Conservation (phyloP, 495 filamentous ascomycete genomes). For the Neurospora hispaniola region DNA sequence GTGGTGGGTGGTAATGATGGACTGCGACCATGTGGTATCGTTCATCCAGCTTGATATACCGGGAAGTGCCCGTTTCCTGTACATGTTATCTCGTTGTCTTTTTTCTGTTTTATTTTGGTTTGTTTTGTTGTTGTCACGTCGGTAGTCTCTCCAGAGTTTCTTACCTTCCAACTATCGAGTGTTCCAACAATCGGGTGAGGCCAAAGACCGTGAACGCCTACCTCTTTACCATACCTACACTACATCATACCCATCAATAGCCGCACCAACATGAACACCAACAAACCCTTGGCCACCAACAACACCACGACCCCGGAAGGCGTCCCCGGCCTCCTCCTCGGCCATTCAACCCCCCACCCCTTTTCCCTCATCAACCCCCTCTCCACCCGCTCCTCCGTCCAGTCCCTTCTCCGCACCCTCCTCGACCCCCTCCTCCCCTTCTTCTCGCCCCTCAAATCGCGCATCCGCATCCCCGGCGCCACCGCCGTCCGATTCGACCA, state of each 20-base stretch:
- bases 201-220: neutral
- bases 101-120: neutral
- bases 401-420: constrained; percentile 46
- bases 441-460: constrained; percentile 48
- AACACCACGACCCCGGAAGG: neutral
- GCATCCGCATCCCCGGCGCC: constrained; percentile 49
- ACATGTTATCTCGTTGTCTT: neutral
- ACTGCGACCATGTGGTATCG: neutral
- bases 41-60: neutral
- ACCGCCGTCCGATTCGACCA: constrained; percentile 64
- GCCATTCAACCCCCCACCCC: constrained; percentile 37
- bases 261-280: neutral
- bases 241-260: neutral
- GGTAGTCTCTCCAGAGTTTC: neutral
- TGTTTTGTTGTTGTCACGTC: neutral
- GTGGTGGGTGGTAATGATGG: neutral
- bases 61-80: neutral
- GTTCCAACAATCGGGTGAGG: neutral
- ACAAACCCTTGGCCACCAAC: neutral
- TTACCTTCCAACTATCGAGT: neutral
- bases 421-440: constrained; percentile 53
- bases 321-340: constrained; percentile 33
- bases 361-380: constrained; percentile 36
- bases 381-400: constrained; percentile 41
- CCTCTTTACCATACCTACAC: neutral